Base-by-base conservation (phyloP, 768 basidiomycete genomes). In the Crassisporium funariophilum region DNA sequence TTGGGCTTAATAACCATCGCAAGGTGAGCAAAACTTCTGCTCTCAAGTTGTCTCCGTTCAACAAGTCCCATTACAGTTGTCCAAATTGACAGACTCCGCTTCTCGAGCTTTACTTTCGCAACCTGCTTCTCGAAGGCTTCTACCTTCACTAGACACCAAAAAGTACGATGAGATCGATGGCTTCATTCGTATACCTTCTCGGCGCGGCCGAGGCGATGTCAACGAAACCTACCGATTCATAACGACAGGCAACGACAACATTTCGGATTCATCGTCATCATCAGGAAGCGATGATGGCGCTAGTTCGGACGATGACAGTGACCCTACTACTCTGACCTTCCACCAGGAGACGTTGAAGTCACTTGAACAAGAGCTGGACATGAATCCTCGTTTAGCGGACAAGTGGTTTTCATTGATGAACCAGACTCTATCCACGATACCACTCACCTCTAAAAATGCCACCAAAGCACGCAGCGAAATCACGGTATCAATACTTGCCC, bases 401-500 rank as follows among this genome's bases (percentile, higher is more conserved):
- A 71, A 71, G 9, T 93, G 91, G 91, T 62, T 88, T 13, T 67
- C 75, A 4, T 68, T 91, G 15, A 63, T 91, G 12, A 74, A 78
- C 2, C 79, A 83, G 41, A 82, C 83, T 2, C 67, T 90, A 21
- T 81, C 81, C 0, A 75, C 76, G 6, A 73, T 86, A 31, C 85
- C 88, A 1, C 49, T 75, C 6, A 66, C 70, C 2, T 84, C 87
- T 1, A 89, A 86, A 65, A 87, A 89, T 60, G 79, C 86, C 4
- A 67, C 71, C 9, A 82, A 77, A 62, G 77, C 81, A 21, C 83
- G 86, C 13, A 77, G 84, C 0, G 89, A 92, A 53, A 82, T 91
- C 46, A 68, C 86, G 2, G 56, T 86, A 12, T 79, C 90, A 3
- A 70, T 92, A 22, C 71, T 91, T 22, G 62, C 72, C 0, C 84